Base-by-base conservation (phyloP, 164 flowering plant species). In the Liquidambar formosana region DNA sequence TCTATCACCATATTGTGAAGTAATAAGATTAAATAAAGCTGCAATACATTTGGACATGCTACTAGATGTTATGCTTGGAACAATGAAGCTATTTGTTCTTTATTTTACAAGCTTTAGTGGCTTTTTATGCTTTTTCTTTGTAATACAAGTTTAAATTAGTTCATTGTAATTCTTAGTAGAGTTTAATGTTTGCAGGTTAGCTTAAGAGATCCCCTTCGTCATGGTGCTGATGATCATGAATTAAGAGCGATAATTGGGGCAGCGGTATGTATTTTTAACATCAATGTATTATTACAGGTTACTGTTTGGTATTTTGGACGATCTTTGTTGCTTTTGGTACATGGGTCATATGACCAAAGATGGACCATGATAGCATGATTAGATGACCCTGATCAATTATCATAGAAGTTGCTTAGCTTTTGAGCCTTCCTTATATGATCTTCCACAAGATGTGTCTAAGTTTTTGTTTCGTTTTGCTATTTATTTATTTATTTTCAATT, bases 201-300 rank as follows among this genome's bases (percentile, higher is more conserved):
- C 85, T 79, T 93, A 72, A 88, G 97, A 76, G 97, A 95, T 75
- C 99, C 99, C 19, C 80, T 95, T 68, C 97, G 99, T 33, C 10
- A 48, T 73, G 94, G 97, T 78, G 89, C 78, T 65, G 86, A 80
- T 73, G 99, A 91, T 83, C 54, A 82, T 71, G 88, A 83, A 67
- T 89, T 95, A 43, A 79, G 75, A 71, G 89, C 88, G 71, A 89
- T 92, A 59, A 95, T 95, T 66, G 87, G 90, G 22, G 86, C 93
- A 57, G 93, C 97, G 85, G 99, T 94, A 84, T 71, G 90, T 58
- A 61, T 57, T 23, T 53, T 62, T 48, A 23, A 6, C 28, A 8
- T 64, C 9, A 60, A 68, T 54, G 57, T 48, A 26, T 69, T 43
- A 46, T 65, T 28, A 38, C 22, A n/a, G 26, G 9, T 21, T 26